Base-by-base conservation (phyloP, 805 yeast species). In the Candida taoyuanica region DNA sequence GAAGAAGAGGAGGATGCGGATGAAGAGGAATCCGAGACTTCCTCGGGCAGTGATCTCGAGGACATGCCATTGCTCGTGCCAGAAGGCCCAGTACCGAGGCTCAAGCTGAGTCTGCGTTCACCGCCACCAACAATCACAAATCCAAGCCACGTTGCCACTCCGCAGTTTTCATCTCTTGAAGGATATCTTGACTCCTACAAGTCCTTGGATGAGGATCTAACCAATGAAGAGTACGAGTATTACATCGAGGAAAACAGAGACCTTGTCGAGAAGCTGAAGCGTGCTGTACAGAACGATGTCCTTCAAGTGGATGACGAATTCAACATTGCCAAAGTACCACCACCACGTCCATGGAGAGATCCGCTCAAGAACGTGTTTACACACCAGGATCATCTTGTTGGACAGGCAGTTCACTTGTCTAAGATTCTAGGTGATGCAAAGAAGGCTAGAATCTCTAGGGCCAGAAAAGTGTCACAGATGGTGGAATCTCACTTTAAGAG, bases 401-500 rank as follows among this genome's bases (percentile, higher is more conserved):
- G 80, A 1, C 98, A 91, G 46, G 94, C 89, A 2, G 57, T 79
- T 19, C 70, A 76, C 31, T 74, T 86, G 48, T 74, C 95, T 5
- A 81, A 76, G 47, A 60, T 85, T 9, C 77, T 87, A 43, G 76
- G 73, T 35, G 89, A 81, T 44, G 70, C 74, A 40, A 70, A 85
- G 39, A 76, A 68, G 40, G 72, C 74, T 18, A 84, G 82, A 46
- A 73, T 78, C 13, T 73, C 81, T n/a, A 71, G 78, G 47, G 77
- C 86, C 2, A 75, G 78, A 50, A 84, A 77, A 47, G 73, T 88
- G 5, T 81, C 96, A 0, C 78, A 70, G 32, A 84, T 87, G 85
- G 67, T 93, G 16, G 97, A 91, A 44, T 77, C 71, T 33, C 89
- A 93, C 64, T 91, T 87, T 67, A 84, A 83, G 49, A 80, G 89